Evolutionary conservation across 805 yeast genomes (phyloP), one percentile per base, ranked within the genome.

Genomic region (Candida suzukii): DNA sequence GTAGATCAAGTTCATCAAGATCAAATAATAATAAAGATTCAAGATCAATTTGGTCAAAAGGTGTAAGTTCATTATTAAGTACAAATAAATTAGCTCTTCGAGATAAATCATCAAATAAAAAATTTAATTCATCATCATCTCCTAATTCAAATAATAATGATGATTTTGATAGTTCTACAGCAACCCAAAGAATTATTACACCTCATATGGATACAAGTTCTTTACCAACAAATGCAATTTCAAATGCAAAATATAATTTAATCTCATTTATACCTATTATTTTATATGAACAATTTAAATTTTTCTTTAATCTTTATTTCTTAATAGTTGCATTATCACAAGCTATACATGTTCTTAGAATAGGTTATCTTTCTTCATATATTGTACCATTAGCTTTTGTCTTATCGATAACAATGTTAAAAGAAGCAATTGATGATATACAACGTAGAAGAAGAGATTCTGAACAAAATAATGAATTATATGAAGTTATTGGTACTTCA

Each of bases 321-420:
- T 66, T 95, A 39, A 56, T 95, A 18, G 99, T 95, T 49, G 98
- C 99, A 14, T 71, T 95, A 45, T 88, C 97, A 5, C 99, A 93
- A 63, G 82, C 83, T 2, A 72, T 93, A 19, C 97, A 98, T 2
- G 86, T 80, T 8, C 70, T 93, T 40, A 71, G 97, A 50, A 93
- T 93, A 28, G 99, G 99, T 12, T 93, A 91, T 56, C 67, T 93
- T 29, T 84, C 95, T 2, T 85, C 96, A 2, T 93, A 93, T 58
- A 73, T 95, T 18, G 96, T 90, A 10, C 99, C 99, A 0, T 71
- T 93, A 42, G 96, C 86, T 1, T 93, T 93, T 68, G 99, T 93
- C 14, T 66, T 93, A 32, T 68, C 84, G 0, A 95, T 93, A 6
- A 95, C 99, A 1, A 90, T 95, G 95, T 67, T 82, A 50, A 93